Evolutionary conservation across 148 eudicot species (phyloP).

Genomic region (Amaranthus cruentus): DNA sequence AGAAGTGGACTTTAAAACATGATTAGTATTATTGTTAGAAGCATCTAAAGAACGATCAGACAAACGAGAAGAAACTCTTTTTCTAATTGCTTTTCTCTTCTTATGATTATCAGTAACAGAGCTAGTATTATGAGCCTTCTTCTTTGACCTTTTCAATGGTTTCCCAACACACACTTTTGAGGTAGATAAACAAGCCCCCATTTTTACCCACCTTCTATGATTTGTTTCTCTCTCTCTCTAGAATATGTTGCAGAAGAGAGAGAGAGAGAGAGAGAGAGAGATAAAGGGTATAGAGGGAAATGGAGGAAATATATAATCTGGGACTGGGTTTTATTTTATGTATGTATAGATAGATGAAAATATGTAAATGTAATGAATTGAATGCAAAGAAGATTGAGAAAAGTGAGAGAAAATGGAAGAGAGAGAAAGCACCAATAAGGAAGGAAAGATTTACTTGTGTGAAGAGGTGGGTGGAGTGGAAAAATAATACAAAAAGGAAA

Average conservation of each 20-base stretch:
- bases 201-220: slow-evolving; percentile 8
- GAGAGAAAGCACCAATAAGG: background rate
- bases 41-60: slow-evolving; percentile 34
- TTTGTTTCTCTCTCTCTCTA: slow-evolving; percentile 9
- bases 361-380: background rate
- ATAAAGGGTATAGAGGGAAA: background rate
- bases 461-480: background rate
- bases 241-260: background rate
- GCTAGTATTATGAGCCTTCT: slow-evolving; percentile 18
- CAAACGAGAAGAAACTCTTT: slow-evolving; percentile 42
- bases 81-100: slow-evolving; percentile 33
- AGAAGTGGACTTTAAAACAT: slow-evolving; percentile 11
- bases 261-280: slow-evolving; percentile 9
- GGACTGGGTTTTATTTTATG: background rate
- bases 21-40: slow-evolving; percentile 10
- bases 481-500: background rate
- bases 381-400: background rate
- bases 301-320: slow-evolving; percentile 9
- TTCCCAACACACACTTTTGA: slow-evolving; percentile 56
- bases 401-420: background rate
- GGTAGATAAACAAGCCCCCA: slow-evolving; percentile 82
- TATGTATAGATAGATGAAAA: background rate
- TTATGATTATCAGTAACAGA: slow-evolving; percentile 19
- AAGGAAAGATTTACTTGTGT: background rate
- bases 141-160: slow-evolving; percentile 27